Base-by-base conservation (phyloP, 2,329 filamentous ascomycete species). In the Thermothelomyces thermophilus region DNA sequence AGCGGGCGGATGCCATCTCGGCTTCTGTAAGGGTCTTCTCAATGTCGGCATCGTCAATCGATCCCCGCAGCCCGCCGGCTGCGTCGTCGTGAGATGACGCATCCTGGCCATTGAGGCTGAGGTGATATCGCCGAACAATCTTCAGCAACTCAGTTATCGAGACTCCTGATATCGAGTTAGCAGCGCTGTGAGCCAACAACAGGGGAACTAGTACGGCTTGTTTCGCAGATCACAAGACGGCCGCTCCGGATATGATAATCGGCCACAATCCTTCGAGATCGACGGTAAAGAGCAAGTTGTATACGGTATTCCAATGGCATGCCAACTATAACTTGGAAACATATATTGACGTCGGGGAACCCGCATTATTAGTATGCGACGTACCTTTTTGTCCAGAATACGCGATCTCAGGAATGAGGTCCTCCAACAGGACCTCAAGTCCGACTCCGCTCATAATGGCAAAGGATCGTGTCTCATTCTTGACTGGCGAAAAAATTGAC, bases 361-460 rank as follows among this genome's bases (percentile, higher is more conserved):
- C n/a, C 20, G 20, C 9, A 24, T 2, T 17, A n/a, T n/a, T 33
- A 20, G 34, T 19, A 33, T 37, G 44, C 28, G 9, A 26, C 24
- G 24, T 52, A 73, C 71, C 70, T 55, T 63, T 63, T 47, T 68
- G 63, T 30, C 71, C 70, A 31, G 66, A 68, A 58, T 71, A 72
- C 16, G 70, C 70, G 36, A 71, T 70, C 62, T 73, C 69, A 1
- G 63, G 65, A 49, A 73, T 63, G 52, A 73, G 68, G 52, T 65
- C 67, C 57, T 73, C 70, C 45, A 73, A 65, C 58, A 73, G 61
- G 59, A 69, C 68, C 59, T 73, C 71, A 52, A 73, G 66, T 56
- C 69, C 70, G 19, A 50, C 50, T 55, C 51, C 56, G 44, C 49
- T 62, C 60, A 62, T 62, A 55, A 60, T 65, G 40, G 63, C 64